Evolutionary conservation across 73 alveolate genomes (phyloP).

Genomic region (Symbiodinium natans): DNA sequence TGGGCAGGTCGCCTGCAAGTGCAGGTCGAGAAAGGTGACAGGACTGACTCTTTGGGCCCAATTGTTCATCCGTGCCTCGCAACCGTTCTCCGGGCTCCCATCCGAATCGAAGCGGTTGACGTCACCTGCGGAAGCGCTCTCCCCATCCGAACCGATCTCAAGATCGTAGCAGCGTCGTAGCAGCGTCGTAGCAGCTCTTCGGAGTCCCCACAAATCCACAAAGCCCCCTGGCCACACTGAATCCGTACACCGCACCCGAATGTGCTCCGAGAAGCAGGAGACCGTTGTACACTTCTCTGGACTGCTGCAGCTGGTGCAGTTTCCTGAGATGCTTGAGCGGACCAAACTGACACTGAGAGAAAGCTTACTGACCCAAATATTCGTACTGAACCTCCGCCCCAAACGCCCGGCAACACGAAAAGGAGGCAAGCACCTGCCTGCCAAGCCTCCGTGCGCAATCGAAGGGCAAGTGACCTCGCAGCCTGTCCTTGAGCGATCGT

Average conservation of each 20-base stretch:
- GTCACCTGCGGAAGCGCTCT: background rate
- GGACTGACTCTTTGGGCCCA: too few relatives aligned
- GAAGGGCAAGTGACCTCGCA: slow-evolving; percentile 24
- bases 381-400: too few relatives aligned
- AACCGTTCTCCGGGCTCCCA: slow-evolving; percentile 18
- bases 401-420: too few relatives aligned
- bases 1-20: background rate
- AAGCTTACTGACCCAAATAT: too few relatives aligned
- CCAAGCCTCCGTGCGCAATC: slow-evolving; percentile 6
- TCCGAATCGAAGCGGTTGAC: slow-evolving; percentile 46
- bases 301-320: slow-evolving; percentile 48
- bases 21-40: background rate
- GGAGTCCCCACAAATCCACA: too few relatives aligned
- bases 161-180: too few relatives aligned
- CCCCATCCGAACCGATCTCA: too few relatives aligned
- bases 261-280: background rate
- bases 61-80: slow-evolving; percentile 16
- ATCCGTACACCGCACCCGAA: too few relatives aligned
- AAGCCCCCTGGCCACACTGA: too few relatives aligned
- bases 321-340: slow-evolving; percentile 13
- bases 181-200: too few relatives aligned
- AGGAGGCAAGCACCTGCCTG: too few relatives aligned
- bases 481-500: background rate
- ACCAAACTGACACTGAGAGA: too few relatives aligned
- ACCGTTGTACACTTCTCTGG: slow-evolving; percentile 43